phyloP scores from a whole-genome alignment of 768 basidiomycete species.

The Mycena olivaceomarginata region DNA sequence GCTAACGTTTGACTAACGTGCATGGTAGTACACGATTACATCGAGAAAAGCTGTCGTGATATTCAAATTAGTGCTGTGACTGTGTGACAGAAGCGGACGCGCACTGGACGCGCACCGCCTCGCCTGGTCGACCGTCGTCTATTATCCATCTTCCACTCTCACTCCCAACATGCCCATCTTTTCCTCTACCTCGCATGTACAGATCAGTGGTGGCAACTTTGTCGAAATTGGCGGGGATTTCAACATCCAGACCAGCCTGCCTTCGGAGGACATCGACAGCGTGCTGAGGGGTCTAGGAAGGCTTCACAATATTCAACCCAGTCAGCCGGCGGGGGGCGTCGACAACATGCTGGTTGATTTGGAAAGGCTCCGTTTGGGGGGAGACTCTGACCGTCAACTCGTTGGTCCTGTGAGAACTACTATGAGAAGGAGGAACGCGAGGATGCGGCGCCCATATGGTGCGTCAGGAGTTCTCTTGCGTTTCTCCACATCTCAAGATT shows the following conservation, averaged over 20 bases:
- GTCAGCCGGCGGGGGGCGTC: background rate
- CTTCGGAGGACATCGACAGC: slow-evolving; percentile 1
- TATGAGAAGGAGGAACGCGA: slow-evolving; percentile 9
- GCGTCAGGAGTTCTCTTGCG: background rate
- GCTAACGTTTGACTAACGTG: background rate
- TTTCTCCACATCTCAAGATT: background rate
- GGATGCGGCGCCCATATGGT: slow-evolving; percentile 25
- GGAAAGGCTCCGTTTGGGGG: slow-evolving; percentile 3
- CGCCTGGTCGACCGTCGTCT: slow-evolving; percentile 10
- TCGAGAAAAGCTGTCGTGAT: slow-evolving; percentile 7
- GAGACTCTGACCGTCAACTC: background rate
- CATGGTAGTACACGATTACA: background rate
- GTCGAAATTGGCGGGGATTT: slow-evolving; percentile 18
- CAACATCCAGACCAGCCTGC: slow-evolving; percentile 16
- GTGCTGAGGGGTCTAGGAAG: slow-evolving; percentile 19
- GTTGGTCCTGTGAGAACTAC: slow-evolving; percentile 6
- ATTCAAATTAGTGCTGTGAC: background rate
- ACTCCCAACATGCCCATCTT: slow-evolving; percentile 14
- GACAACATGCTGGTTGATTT: background rate
- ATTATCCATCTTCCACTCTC: background rate
- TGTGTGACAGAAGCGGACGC: slow-evolving; percentile 13
- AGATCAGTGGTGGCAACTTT: slow-evolving; percentile 21
- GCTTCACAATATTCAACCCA: background rate
- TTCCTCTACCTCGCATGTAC: slow-evolving; percentile 13
- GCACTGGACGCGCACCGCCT: slow-evolving; percentile 12